A percentile compares a stretch with the other conserved stretches of the same genome.
These are phyloP conservation scores for Rhodomyrtus tomentosa DNA, from an alignment of 345 rosid genomes.

Conservation along the genomic window DNA sequence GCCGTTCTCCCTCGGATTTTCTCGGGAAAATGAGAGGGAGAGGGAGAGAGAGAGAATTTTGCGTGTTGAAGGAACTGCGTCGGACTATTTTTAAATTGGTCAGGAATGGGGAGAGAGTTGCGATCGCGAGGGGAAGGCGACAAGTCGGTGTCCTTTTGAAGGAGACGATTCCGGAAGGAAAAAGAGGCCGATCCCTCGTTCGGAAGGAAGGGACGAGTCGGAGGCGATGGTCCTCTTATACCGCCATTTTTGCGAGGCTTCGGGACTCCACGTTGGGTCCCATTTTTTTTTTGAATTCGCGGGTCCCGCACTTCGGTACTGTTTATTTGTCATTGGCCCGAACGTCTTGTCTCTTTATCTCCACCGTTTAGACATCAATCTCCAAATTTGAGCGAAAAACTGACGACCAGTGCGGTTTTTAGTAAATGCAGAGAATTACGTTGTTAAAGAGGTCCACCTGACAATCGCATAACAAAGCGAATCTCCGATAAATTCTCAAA, in stretches of 20 bases:
- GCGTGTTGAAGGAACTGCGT: no score
- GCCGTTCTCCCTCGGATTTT: background rate
- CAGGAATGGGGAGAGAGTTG: background rate
- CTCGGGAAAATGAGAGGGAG: background rate
- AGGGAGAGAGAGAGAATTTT: background rate
- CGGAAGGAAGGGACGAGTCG: no score
- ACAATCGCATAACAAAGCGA: background rate
- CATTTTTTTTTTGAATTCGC: background rate
- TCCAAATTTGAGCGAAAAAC: background rate
- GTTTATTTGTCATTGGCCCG: background rate
- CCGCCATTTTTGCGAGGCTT: no score
- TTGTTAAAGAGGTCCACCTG: accelerated
- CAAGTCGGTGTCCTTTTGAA: background rate
- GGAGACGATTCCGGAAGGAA: background rate
- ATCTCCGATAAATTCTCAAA: no score
- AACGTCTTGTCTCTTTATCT: background rate
- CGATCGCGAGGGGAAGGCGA: background rate
- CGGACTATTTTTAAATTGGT: no score
- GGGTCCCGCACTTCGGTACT: background rate
- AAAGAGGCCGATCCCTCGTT: background rate
- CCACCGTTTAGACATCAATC: background rate
- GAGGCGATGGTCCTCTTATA: background rate
- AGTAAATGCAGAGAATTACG: background rate
- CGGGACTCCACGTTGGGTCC: background rate
- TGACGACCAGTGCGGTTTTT: no score